Conservation (phyloP, 495 filamentous ascomycete genomes). For the Lasiosphaeria miniovina region DNA sequence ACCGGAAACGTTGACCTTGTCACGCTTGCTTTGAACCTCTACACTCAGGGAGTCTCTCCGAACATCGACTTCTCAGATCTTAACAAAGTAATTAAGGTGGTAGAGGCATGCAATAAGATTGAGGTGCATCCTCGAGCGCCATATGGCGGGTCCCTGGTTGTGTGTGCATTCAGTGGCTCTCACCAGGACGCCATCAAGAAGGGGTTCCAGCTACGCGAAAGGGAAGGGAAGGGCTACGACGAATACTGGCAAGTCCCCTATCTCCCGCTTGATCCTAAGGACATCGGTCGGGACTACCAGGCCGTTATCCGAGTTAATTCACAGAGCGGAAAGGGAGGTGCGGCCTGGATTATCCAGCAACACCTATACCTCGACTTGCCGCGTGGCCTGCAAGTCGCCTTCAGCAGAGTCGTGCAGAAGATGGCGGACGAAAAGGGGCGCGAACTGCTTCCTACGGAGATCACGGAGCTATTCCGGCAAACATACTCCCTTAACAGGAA, state of each 20-base stretch:
- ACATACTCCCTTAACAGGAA: conserved; percentile 80
- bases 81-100: conserved; percentile 79
- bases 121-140: conserved; percentile 85
- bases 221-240: conserved; percentile 55
- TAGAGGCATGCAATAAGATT: conserved; percentile 93
- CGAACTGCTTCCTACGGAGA: conserved; percentile 80
- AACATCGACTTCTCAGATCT: conserved; percentile 91
- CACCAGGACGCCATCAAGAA: conserved; percentile 99
- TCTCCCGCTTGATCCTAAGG: conserved; percentile 86
- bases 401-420: conserved; percentile 81
- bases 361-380: conserved; percentile 89
- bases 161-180: conserved; percentile 84
- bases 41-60: conserved; percentile 90
- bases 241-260: conserved; percentile 74
- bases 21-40: conserved; percentile 91
- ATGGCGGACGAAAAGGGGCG: conserved; percentile 71
- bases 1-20: conserved; percentile 97
- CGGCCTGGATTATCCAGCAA: conserved; percentile 90
- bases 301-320: conserved; percentile 97
- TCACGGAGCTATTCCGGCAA: conserved; percentile 78
- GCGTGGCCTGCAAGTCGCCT: conserved; percentile 87
- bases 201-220: conserved; percentile 75
- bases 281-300: conserved; percentile 95
- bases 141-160: conserved; percentile 85
- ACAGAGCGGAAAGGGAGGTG: conserved; percentile 91